Percentiles rank a stretch among this genome's conserved stretches.
Conservation (phyloP, 305 asterid genomes). For the Striga hermonthica region DNA sequence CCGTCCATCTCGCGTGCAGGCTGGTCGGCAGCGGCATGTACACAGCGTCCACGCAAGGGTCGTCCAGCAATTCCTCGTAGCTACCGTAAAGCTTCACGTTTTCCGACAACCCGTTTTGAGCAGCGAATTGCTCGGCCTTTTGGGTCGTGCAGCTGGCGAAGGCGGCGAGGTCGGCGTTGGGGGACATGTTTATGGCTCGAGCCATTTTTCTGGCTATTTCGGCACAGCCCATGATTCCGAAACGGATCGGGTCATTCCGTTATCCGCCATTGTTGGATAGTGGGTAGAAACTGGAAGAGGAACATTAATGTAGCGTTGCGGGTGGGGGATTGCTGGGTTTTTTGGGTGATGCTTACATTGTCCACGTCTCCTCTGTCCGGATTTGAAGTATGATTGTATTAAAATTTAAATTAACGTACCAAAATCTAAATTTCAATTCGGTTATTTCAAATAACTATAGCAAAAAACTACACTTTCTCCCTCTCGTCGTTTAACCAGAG, state of each 20-base stretch:
- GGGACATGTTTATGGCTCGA: constrained; percentile 57
- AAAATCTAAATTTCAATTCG: no score
- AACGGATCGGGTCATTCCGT: constrained; percentile 46
- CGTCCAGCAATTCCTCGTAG: constrained; percentile 59
- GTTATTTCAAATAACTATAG: no score
- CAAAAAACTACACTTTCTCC: no score
- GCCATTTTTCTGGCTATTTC: constrained; percentile 66
- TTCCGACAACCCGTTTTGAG: constrained; percentile 41
- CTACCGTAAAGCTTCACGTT: constrained; percentile 52
- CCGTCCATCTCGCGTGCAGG: constrained; percentile 66
- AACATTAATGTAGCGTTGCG: neutral
- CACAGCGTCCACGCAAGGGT: constrained; percentile 67
- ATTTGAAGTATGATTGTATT: no score
- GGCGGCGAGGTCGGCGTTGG: constrained; percentile 59
- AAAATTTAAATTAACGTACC: no score
- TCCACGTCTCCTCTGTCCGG: neutral
- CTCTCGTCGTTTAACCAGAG: no score
- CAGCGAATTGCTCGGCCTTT: constrained; percentile 55
- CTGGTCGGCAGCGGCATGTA: constrained; percentile 79
- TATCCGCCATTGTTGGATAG: constrained; percentile 43
- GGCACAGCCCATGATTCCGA: constrained; percentile 87
- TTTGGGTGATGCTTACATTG: neutral
- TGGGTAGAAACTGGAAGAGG: neutral
- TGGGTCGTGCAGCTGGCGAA: constrained; percentile 65
- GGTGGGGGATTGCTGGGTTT: no score